phyloP scores from a whole-genome alignment of 2,329 filamentous ascomycete genomes.

The Botrytis fragariae region DNA sequence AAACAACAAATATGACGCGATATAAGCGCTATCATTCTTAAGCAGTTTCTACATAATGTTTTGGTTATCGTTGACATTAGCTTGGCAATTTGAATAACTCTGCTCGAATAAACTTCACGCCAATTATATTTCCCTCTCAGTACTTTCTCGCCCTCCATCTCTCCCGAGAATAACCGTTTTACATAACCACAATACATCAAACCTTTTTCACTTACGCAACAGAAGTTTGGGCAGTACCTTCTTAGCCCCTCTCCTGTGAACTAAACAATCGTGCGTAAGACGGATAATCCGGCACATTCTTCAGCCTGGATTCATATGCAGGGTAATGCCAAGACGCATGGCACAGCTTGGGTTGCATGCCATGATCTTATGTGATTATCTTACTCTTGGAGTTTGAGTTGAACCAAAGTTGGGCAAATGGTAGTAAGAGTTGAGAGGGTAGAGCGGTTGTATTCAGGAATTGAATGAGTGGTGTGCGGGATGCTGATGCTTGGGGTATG shows the following conservation, averaged over 20 bases:
- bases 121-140: not conserved
- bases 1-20: not conserved
- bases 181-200: not conserved
- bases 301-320: not conserved
- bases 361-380: not conserved
- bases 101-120: not conserved
- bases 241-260: not conserved
- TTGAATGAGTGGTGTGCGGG: not conserved
- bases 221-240: not conserved
- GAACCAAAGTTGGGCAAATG: not conserved
- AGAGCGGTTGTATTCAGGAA: not conserved
- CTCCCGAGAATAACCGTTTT: not conserved
- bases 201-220: not conserved
- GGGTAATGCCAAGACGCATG: not conserved
- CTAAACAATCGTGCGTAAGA: not conserved
- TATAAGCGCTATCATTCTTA: not conserved
- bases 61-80: not conserved
- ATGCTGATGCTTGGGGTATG: not conserved
- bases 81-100: not conserved
- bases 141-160: not conserved
- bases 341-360: not conserved
- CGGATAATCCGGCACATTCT: constrained; percentile 6
- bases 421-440: too few species aligned
- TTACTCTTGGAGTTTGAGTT: not conserved
- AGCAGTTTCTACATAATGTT: not conserved